Base-by-base conservation (phyloP, 805 yeast species). In the Deakozyma indianensis region DNA sequence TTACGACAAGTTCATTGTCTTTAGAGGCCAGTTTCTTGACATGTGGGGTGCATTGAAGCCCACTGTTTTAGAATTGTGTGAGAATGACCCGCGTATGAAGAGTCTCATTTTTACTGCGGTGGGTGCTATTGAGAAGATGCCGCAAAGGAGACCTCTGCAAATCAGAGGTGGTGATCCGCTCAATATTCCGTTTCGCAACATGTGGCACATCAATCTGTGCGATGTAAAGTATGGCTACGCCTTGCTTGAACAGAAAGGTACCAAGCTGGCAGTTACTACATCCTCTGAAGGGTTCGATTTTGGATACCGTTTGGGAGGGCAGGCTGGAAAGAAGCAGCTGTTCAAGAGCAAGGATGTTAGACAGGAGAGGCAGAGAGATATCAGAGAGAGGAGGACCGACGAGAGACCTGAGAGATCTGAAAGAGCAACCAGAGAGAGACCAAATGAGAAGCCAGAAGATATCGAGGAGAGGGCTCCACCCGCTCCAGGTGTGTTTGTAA, bases 121-220 rank as follows among this genome's bases (percentile, higher is more conserved):
- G 25, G 73, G 73, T 43, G 69, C 79, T 23, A 75, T 79, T 56
- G 83, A 80, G 54, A 71, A 73, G 50, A 78, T 60, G 60, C 66
- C 65, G 16, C 35, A 38, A 3, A 35, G 35, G 11, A 35, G 24
- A 3, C 15, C 41, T 15, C 23, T 42, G 20, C 14, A 47, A 3
- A 35, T 21, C 18, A 20, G 28, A 21, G 32, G 35, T 9, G 28
- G 14, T 14, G 38, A 9, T 32, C 11, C 40, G 23, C 16, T 23
- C 42, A 11, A 25, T 56, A 67, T 73, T 15, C 76, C 86, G 1
- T 81, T 78, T 60, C 79, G 78, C 55, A 78, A 78, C 54, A 68
- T 79, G 47, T 83, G 94, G 94, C 85, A 83, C 59, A 78, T 78
- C 59, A 80, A 80, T 53, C 63, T 83, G 41, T 75, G 86, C 53